phyloP scores from a whole-genome alignment of 139 green algal species.

The Coelastrella sp. region DNA sequence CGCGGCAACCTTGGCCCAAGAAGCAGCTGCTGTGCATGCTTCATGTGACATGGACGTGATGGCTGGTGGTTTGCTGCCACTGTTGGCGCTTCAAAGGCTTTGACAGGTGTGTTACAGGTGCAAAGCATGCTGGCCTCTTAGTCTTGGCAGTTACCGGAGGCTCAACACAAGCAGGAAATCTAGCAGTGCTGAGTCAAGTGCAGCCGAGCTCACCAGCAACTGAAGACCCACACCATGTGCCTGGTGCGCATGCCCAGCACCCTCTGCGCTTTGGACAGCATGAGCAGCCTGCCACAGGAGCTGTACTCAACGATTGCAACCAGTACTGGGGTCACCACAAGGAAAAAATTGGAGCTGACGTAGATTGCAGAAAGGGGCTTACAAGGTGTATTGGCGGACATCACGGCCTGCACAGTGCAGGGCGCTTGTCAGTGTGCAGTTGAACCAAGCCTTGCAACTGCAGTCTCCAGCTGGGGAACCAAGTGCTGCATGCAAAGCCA shows the following conservation, averaged over 20 bases:
- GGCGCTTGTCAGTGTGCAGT: neutral
- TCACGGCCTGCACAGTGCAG: constrained; percentile 1
- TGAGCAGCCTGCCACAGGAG: constrained; percentile 9
- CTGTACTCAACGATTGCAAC: constrained; percentile 26
- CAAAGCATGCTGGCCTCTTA: neutral
- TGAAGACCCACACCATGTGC: constrained; percentile 22
- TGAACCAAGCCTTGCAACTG: neutral
- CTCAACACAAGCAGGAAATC: neutral
- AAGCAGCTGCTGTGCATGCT: neutral
- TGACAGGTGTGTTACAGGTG: neutral
- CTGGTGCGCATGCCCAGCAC: constrained; percentile 16
- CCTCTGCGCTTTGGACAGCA: neutral
- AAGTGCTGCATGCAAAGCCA: neutral
- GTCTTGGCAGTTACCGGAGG: neutral
- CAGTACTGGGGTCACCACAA: constrained; percentile 13
- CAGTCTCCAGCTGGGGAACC: too few relatives aligned
- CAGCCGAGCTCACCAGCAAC: constrained; percentile 14
- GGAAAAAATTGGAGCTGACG: constrained; percentile 8
- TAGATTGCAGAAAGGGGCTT: constrained; percentile 16
- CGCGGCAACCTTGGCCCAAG: neutral
- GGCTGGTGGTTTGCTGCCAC: neutral
- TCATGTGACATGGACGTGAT: neutral
- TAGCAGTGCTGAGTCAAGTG: neutral
- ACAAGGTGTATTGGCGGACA: constrained; percentile 21
- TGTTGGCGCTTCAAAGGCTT: neutral